phyloP scores from a whole-genome alignment of 306 rosid species.

The Acacia melanoxylon region DNA sequence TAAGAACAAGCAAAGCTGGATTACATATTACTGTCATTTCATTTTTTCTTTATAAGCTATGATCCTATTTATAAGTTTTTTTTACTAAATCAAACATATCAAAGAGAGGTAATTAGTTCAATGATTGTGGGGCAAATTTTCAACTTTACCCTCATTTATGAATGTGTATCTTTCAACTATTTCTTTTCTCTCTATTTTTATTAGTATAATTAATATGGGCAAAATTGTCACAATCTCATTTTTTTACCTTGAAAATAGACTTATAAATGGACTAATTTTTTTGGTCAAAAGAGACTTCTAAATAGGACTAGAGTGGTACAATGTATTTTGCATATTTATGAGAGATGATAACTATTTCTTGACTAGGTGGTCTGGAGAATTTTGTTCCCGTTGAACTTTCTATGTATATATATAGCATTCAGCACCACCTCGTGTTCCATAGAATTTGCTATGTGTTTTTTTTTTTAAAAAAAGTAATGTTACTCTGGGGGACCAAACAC shows the following conservation, averaged over 20 bases:
- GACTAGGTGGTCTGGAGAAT: background rate
- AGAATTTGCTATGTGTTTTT: constrained; percentile 1
- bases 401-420: background rate
- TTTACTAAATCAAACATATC: too few species aligned
- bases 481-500: background rate
- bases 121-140: too few species aligned
- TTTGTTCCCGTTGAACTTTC: background rate
- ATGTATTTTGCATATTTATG: background rate
- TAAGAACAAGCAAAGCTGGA: background rate
- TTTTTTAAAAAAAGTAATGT: background rate
- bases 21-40: background rate
- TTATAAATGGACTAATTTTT: too few species aligned
- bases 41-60: constrained; percentile 3
- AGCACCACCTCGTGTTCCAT: background rate
- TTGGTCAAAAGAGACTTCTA: too few species aligned
- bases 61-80: too few species aligned
- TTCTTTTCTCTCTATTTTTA: too few species aligned
- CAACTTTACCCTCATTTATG: too few species aligned
- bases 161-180: too few species aligned
- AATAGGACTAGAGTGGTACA: background rate
- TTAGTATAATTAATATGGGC: background rate
- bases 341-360: background rate
- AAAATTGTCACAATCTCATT: too few species aligned
- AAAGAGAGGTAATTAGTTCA: too few species aligned
- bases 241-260: too few species aligned